Evolutionary conservation across 345 rosid species (phyloP).

Genomic region (Aethionema arabicum): DNA sequence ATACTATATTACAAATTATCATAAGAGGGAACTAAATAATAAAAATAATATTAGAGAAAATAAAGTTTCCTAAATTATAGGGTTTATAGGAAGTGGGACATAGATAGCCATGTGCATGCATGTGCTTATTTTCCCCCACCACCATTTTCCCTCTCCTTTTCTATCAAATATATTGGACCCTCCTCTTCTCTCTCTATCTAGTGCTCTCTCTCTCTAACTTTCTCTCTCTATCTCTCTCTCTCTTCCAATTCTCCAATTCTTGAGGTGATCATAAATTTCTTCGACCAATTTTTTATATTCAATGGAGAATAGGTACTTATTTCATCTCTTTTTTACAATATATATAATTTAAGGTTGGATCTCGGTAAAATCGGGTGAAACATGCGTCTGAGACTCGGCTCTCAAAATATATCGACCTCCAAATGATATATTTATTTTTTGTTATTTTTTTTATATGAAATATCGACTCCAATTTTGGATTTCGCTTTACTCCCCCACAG

Average conservation of each 20-base stretch:
- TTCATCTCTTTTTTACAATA: conserved; percentile 14
- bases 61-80: conserved; percentile 34
- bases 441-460: too few species aligned
- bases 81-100: conserved; percentile 31
- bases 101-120: conserved; percentile 39
- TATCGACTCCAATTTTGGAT: too few species aligned
- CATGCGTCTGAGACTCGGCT: too few species aligned
- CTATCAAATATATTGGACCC: conserved; percentile 28
- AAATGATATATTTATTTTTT: too few species aligned
- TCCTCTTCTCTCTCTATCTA: conserved; percentile 12
- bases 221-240: conserved; percentile 23
- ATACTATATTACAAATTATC: conserved; percentile 21
- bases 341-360: too few species aligned
- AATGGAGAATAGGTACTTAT: conserved; percentile 24
- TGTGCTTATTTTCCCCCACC: conserved; percentile 38
- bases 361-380: too few species aligned
- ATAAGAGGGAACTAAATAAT: conserved; percentile 27
- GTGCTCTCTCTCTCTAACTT: conserved; percentile 20
- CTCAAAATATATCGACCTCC: too few species aligned
- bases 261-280: conserved; percentile 23
- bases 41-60: conserved; percentile 27
- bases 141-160: conserved; percentile 36
- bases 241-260: conserved; percentile 20
- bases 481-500: too few species aligned
- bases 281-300: conserved; percentile 17